These are phyloP conservation scores for Verticillium alfalfae DNA, from an alignment of 2,329 filamentous ascomycete genomes.

Conservation along the genomic window DNA sequence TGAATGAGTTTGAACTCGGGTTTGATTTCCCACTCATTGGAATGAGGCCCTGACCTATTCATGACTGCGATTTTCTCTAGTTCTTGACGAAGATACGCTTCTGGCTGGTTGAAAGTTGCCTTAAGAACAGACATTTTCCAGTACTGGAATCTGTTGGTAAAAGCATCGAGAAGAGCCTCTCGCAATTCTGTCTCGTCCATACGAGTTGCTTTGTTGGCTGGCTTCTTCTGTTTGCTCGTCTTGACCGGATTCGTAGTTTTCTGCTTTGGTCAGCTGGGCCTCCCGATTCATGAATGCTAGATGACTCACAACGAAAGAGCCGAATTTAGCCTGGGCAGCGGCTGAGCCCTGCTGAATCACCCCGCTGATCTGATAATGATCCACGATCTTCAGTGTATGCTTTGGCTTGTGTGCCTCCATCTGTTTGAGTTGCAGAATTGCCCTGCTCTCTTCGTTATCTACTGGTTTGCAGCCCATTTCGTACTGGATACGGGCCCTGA, in stretches of 20 bases:
- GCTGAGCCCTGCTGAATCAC: conserved; percentile 57
- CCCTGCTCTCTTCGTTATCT: conserved; percentile 31
- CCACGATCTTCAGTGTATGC: conserved; percentile 43
- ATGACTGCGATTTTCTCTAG: conserved; percentile 78
- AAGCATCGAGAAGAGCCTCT: conserved; percentile 78
- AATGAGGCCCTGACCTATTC: conserved; percentile 77
- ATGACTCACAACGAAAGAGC: conserved; percentile 51
- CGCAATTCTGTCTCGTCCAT: conserved; percentile 84
- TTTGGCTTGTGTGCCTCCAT: conserved; percentile 43
- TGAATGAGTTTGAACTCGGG: conserved; percentile 36
- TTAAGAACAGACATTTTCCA: conserved; percentile 46
- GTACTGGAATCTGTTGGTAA: conserved; percentile 73
- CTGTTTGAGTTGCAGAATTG: conserved; percentile 26
- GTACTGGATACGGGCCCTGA: conserved; percentile 67
- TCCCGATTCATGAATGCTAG: neutral
- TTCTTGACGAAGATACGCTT: conserved; percentile 83
- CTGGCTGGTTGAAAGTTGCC: conserved; percentile 69
- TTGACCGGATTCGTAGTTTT: conserved; percentile 40
- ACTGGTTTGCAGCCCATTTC: conserved; percentile 53
- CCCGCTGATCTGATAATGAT: conserved; percentile 41
- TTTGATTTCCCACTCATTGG: conserved; percentile 79
- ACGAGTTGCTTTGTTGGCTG: conserved; percentile 81
- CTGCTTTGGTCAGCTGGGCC: conserved; percentile 24
- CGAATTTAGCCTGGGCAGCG: conserved; percentile 39
- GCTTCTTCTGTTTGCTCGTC: conserved; percentile 52